Evolutionary conservation across 73 alveolate species (phyloP).

Genomic region (Tetrahymena elliotti): DNA sequence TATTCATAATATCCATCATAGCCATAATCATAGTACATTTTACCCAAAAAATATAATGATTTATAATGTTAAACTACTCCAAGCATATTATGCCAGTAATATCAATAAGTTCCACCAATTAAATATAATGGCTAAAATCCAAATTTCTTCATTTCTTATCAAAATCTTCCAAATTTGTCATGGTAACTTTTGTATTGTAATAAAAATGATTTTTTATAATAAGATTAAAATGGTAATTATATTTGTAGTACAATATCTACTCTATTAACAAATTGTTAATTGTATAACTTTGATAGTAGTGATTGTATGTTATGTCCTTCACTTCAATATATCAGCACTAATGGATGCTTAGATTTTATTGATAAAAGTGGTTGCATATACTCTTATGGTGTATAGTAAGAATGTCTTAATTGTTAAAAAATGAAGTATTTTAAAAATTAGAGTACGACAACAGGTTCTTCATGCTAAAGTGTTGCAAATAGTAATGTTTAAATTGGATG

Average conservation of each 20-base stretch:
- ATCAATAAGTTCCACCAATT: no score
- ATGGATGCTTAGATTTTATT: neutral
- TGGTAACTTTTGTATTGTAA: neutral
- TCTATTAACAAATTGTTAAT: neutral
- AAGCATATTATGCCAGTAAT: no score
- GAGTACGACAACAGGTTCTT: neutral
- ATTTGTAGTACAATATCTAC: neutral
- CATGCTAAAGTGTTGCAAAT: neutral
- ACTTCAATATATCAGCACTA: neutral
- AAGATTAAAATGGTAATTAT: neutral
- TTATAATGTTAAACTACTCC: no score
- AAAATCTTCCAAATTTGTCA: no score
- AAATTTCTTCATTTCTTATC: no score
- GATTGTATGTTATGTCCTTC: neutral
- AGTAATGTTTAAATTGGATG: neutral
- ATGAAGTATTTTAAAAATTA: neutral
- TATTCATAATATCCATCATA: no score
- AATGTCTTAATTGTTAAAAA: neutral
- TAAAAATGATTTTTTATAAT: no score
- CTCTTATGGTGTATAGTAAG: neutral
- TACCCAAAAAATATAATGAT: no score
- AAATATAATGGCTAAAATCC: no score
- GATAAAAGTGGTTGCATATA: neutral
- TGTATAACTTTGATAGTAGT: neutral
- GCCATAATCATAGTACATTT: no score